Percentiles rank a stretch among this genome's conserved stretches.
Evolutionary conservation across 1,139 yeast genomes (phyloP).

Genomic region (Eremothecium coryli): DNA sequence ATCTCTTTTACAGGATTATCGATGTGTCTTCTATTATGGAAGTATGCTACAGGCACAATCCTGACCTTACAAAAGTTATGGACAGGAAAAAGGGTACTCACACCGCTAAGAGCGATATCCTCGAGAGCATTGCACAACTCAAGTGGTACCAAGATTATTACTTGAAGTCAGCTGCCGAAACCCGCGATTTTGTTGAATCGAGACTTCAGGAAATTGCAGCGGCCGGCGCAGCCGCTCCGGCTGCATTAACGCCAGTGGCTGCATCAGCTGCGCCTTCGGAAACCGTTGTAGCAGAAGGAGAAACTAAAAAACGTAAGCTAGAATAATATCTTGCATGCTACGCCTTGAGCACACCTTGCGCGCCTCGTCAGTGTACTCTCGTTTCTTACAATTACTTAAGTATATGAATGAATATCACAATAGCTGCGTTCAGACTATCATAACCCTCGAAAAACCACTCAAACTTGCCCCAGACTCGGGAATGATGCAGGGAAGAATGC

Average conservation of each 20-base stretch:
- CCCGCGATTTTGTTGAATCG: conserved; percentile 18
- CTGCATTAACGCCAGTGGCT: background rate
- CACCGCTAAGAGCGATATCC: conserved; percentile 80
- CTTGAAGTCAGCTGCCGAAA: conserved; percentile 30
- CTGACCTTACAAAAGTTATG: conserved; percentile 38
- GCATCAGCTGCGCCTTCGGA: no score
- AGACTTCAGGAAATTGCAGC: background rate
- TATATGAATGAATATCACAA: no score
- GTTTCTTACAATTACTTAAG: no score
- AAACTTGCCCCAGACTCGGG: no score
- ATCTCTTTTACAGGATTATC: conserved; percentile 71
- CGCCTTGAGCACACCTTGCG: no score
- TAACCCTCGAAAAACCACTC: no score
- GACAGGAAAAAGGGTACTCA: conserved; percentile 66
- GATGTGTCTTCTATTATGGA: conserved; percentile 86
- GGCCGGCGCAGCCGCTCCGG: background rate
- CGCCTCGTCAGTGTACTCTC: no score
- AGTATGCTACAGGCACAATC: conserved; percentile 69
- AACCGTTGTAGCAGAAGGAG: no score
- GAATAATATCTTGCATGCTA: no score
- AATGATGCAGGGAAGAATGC: no score
- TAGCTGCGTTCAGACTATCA: no score
- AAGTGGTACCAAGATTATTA: conserved; percentile 69
- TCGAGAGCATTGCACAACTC: conserved; percentile 80
- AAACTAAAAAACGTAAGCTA: no score